These are phyloP conservation scores for Pichia occidentalis DNA, from an alignment of 805 yeast genomes.

Conservation along the genomic window DNA sequence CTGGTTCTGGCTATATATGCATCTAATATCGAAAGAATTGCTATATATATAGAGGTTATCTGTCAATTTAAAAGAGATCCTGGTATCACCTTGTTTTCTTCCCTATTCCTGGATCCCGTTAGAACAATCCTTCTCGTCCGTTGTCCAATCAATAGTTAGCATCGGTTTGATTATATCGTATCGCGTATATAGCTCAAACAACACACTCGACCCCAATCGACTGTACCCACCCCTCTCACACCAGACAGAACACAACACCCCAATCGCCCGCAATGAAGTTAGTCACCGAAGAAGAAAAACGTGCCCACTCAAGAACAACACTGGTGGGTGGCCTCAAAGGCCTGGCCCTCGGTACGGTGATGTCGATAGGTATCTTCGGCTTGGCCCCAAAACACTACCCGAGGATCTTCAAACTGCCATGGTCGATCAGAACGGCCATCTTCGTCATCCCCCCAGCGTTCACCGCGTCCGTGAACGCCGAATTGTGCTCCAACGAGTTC, in stretches of 20 bases:
- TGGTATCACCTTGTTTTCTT: too few species aligned
- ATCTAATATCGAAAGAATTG: too few species aligned
- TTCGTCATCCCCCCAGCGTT: slow-evolving; percentile 64
- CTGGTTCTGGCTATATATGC: too few species aligned
- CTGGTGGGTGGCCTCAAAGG: slow-evolving; percentile 19
- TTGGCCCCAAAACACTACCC: slow-evolving; percentile 44
- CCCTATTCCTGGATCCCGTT: too few species aligned
- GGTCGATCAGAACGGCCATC: slow-evolving; percentile 56
- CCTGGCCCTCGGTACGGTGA: slow-evolving; percentile 39
- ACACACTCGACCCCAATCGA: not conserved
- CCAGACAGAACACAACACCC: not conserved
- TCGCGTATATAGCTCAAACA: not conserved
- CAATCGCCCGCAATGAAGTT: slow-evolving; percentile 14
- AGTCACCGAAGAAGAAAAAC: slow-evolving; percentile 18
- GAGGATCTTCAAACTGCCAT: slow-evolving; percentile 38
- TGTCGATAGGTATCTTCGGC: slow-evolving; percentile 51
- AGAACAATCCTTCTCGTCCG: too few species aligned
- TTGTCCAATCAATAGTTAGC: too few species aligned
- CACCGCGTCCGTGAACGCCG: slow-evolving; percentile 58
- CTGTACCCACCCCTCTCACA: not conserved
- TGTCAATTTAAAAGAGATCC: too few species aligned
- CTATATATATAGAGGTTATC: too few species aligned
- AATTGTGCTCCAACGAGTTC: slow-evolving; percentile 60
- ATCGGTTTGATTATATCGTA: too few species aligned
- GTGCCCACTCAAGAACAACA: slow-evolving; percentile 13